Base-by-base conservation (phyloP, 2,329 filamentous ascomycete genomes). In the Xylariaceae sp. region DNA sequence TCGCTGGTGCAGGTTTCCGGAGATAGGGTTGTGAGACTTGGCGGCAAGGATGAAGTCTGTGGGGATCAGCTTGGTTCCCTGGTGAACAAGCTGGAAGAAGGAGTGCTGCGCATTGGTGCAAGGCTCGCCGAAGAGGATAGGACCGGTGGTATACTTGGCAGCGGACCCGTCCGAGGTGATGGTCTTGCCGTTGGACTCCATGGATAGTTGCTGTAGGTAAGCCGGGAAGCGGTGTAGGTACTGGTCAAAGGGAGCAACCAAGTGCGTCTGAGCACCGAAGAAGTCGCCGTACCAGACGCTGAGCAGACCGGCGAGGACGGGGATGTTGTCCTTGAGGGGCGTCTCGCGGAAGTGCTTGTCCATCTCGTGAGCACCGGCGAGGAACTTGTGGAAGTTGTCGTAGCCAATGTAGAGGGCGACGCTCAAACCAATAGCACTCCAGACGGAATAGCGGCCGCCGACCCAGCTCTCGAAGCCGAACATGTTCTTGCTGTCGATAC, bases 241-340 rank as follows among this genome's bases (percentile, higher is more conserved):
- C 73, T 98, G 93, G 73, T 98, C 93, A 69, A 97, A 98, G 83
- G 93, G 93, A 67, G 93, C 88, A 55, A 98, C 91, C 42, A 98
- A 80, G 72, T 97, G 93, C 50, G 93, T 97, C 75, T 98, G 93
- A 42, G 93, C 90, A 67, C 91, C 91, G 71, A 95, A 98, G 75
- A 97, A 97, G 76, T 98, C 88, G 52, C 89, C 94, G 77, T 98
- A 98, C 90, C 91, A 98, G 46, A 98, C 91, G 61, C 90, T 96
- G 64, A 98, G 72, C 22, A 98, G 82, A 69, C 92, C 93, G 65
- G 86, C 93, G 56, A 98, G 77, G 42, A 89, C 79, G 47, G 93
- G 93, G 57, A 98, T 97, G 74, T 98, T 98, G 73, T 97, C 75
- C 73, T 91, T 86, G 22, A 97, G 76, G 6, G 93, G 91, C 19